Evolutionary conservation across 2,329 filamentous ascomycete genomes (phyloP).

Genomic region (Xylariaceae sp.): DNA sequence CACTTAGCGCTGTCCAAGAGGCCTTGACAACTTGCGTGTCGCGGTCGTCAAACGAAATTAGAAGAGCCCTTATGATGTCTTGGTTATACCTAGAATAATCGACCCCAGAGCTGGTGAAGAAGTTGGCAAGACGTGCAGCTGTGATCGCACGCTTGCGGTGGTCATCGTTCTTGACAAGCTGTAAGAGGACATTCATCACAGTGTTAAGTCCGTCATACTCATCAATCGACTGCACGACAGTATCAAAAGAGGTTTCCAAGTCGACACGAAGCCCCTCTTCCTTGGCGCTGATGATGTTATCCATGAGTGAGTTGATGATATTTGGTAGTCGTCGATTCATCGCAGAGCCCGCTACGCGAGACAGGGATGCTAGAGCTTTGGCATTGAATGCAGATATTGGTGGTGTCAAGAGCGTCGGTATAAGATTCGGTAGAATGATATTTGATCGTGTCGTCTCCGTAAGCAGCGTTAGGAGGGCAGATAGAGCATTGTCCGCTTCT

Average conservation of each 20-base stretch:
- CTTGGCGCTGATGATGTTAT: conserved; percentile 75
- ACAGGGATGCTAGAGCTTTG: conserved; percentile 85
- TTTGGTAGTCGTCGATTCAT: conserved; percentile 88
- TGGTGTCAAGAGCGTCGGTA: conserved; percentile 84
- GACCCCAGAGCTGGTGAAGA: conserved; percentile 74
- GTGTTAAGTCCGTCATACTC: conserved; percentile 95
- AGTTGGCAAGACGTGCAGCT: conserved; percentile 74
- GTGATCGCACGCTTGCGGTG: conserved; percentile 77
- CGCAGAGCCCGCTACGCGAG: conserved; percentile 81
- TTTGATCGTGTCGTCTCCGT: conserved; percentile 93
- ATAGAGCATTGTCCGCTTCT: conserved; percentile 86
- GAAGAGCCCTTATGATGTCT: conserved; percentile 83
- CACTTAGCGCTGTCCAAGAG: conserved; percentile 80
- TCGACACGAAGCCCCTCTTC: conserved; percentile 72
- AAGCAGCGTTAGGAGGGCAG: conserved; percentile 86
- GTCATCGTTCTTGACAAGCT: conserved; percentile 87
- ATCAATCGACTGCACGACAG: conserved; percentile 86
- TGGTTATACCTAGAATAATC: conserved; percentile 97
- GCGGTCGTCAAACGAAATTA: conserved; percentile 87
- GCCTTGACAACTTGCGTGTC: conserved; percentile 83
- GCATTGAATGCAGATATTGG: conserved; percentile 96
- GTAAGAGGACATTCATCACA: conserved; percentile 88
- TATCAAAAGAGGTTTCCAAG: conserved; percentile 77
- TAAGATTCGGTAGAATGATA: conserved; percentile 92
- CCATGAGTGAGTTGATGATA: conserved; percentile 91